Conservation (phyloP, 1,284 basidiomycete species). For the Coniferiporia weirii region DNA sequence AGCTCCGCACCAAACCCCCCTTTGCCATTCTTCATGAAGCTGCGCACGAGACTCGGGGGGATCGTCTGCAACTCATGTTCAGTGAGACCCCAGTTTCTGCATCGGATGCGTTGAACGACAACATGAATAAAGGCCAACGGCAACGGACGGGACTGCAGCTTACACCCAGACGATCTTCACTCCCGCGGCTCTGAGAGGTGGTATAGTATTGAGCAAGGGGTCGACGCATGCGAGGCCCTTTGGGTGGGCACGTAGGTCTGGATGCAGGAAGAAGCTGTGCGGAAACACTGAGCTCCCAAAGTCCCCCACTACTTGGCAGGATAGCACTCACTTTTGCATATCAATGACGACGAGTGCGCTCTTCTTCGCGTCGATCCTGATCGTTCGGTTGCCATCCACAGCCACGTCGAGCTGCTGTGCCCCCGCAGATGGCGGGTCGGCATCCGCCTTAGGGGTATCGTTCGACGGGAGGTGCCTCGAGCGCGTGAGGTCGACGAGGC, state of each 20-base stretch:
- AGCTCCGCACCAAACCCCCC: slow-evolving; percentile 56
- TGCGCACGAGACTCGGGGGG: slow-evolving; percentile 49
- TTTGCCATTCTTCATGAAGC: slow-evolving; percentile 44
- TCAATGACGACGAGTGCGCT: slow-evolving; percentile 61
- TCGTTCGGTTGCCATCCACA: slow-evolving; percentile 44
- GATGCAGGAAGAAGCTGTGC: slow-evolving; percentile 59
- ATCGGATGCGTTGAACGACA: not conserved
- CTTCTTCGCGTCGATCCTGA: slow-evolving; percentile 45
- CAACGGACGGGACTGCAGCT: slow-evolving; percentile 18
- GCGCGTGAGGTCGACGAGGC: slow-evolving; percentile 57
- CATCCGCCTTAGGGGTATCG: slow-evolving; percentile 15
- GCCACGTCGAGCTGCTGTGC: slow-evolving; percentile 45
- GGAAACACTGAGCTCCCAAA: not conserved
- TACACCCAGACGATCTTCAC: slow-evolving; percentile 65
- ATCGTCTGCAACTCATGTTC: slow-evolving; percentile 56
- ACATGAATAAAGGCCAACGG: not conserved
- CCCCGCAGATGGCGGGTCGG: slow-evolving; percentile 30
- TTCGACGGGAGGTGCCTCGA: slow-evolving; percentile 31
- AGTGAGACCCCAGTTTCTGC: slow-evolving; percentile 66
- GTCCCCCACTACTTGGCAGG: not conserved
- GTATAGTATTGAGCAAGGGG: slow-evolving; percentile 46
- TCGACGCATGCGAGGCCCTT: slow-evolving; percentile 54
- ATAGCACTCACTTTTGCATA: slow-evolving; percentile 60
- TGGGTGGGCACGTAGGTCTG: slow-evolving; percentile 50
- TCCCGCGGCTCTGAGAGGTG: slow-evolving; percentile 45